These are phyloP conservation scores for Solanum pennellii DNA, from an alignment of 257 asterid species.

Conservation along the genomic window DNA sequence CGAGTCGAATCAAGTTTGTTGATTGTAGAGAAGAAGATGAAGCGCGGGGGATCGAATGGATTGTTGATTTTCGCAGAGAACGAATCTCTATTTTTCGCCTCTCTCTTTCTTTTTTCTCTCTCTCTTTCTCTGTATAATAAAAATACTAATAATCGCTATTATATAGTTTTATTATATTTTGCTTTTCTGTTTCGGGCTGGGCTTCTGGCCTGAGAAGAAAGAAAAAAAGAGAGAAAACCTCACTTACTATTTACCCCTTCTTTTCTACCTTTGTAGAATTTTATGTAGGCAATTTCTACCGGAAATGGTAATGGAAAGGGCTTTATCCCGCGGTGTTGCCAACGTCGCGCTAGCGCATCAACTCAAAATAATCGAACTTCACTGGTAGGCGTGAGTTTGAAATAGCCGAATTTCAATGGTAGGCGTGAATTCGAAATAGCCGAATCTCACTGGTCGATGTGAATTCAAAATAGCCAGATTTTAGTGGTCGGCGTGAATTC, in stretches of 20 bases:
- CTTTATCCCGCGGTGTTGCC: no score
- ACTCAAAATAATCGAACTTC: no score
- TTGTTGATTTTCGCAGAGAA: constrained; percentile 32
- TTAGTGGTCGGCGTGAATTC: no score
- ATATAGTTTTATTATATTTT: background rate
- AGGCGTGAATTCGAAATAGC: no score
- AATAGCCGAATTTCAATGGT: no score
- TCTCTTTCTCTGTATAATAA: background rate
- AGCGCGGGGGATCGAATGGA: constrained; percentile 6
- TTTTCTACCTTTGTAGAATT: background rate
- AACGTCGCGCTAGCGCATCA: no score
- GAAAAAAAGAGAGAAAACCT: background rate
- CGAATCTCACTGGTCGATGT: accelerated
- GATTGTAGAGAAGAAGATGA: background rate
- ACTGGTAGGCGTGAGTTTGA: no score
- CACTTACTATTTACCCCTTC: background rate
- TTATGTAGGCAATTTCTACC: background rate
- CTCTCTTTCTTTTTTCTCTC: background rate
- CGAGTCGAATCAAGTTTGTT: background rate
- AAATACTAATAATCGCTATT: background rate
- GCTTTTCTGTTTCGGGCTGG: background rate
- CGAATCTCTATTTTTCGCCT: constrained; percentile 37
- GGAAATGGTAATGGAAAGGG: background rate
- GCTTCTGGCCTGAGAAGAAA: background rate
- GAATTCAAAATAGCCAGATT: no score